Evolutionary conservation across 441 rosid species (phyloP).

Genomic region (Gossypium davidsonii): DNA sequence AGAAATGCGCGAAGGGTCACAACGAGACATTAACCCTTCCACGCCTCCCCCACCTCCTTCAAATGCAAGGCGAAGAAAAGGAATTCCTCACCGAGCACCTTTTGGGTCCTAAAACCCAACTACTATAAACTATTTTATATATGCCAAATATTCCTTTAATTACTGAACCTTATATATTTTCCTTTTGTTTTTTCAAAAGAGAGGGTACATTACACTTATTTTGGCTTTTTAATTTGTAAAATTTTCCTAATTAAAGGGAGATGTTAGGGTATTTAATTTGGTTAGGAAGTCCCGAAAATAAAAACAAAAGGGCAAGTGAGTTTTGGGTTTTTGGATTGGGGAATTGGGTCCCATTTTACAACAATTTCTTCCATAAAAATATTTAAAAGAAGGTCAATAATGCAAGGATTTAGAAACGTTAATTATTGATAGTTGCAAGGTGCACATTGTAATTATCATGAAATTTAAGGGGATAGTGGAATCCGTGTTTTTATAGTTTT

Average conservation of each 20-base stretch:
- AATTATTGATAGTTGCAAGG: conserved; percentile 31
- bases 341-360: conserved; percentile 27
- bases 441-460: conserved; percentile 23
- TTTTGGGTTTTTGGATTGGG: conserved; percentile 12
- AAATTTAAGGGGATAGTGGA: conserved; percentile 22
- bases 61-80: conserved; percentile 53
- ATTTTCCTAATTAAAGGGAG: conserved; percentile 19
- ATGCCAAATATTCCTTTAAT: background rate
- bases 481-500: conserved; percentile 24
- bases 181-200: background rate
- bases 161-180: background rate
- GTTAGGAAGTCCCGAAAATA: conserved; percentile 16
- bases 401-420: conserved; percentile 22
- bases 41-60: conserved; percentile 41
- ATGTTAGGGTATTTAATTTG: conserved; percentile 26
- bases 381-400: conserved; percentile 31
- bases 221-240: conserved; percentile 15
- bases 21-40: conserved; percentile 35
- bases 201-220: background rate
- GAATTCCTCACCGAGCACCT: conserved; percentile 63
- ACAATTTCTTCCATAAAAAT: conserved; percentile 15
- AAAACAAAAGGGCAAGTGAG: conserved; percentile 23
- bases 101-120: conserved; percentile 29
- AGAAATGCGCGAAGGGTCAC: conserved; percentile 43
- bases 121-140: background rate